Evolutionary conservation across 1,139 yeast genomes (phyloP).

Genomic region (Geotrichum phurueaensis): DNA sequence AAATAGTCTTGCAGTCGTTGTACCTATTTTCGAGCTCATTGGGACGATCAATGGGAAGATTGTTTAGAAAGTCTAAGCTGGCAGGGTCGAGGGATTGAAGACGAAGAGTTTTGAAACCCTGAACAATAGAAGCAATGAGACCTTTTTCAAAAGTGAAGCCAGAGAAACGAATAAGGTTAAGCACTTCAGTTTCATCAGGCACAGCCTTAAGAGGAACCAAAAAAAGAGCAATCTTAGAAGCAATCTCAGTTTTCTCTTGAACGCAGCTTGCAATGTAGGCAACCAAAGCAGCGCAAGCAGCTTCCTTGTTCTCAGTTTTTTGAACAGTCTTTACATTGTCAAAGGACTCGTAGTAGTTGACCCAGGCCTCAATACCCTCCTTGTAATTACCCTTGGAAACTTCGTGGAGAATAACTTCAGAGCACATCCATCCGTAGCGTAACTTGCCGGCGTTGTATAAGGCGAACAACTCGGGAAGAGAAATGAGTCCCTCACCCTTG

Average conservation of each 20-base stretch:
- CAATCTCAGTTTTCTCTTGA: constrained; percentile 21
- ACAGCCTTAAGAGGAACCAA: constrained; percentile 31
- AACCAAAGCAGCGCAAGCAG: constrained; percentile 30
- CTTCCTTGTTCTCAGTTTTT: constrained; percentile 26
- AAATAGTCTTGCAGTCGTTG: constrained; percentile 23
- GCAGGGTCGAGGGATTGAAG: constrained; percentile 22
- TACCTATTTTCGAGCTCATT: constrained; percentile 25
- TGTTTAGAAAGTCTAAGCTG: constrained; percentile 22
- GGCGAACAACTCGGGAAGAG: constrained; percentile 19
- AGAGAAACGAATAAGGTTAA: constrained; percentile 15
- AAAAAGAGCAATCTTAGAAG: constrained; percentile 28
- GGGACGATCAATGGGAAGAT: constrained; percentile 26
- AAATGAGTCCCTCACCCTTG: constrained; percentile 9
- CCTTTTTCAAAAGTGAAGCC: constrained; percentile 1
- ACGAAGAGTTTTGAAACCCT: constrained; percentile 23
- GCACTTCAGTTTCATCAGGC: constrained; percentile 26
- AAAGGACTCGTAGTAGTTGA: constrained; percentile 31
- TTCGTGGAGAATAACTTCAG: constrained; percentile 26
- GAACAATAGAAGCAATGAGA: constrained; percentile 10
- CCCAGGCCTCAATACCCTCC: constrained; percentile 34
- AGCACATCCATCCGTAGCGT: constrained; percentile 29
- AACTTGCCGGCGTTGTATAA: constrained; percentile 22
- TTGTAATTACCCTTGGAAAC: constrained; percentile 26
- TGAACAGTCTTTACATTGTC: constrained; percentile 25
- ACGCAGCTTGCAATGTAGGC: constrained; percentile 29